Evolutionary conservation across 805 yeast species (phyloP), one percentile per base, ranked within the genome.

Genomic region (Metschnikowia chrysomelidarum): DNA sequence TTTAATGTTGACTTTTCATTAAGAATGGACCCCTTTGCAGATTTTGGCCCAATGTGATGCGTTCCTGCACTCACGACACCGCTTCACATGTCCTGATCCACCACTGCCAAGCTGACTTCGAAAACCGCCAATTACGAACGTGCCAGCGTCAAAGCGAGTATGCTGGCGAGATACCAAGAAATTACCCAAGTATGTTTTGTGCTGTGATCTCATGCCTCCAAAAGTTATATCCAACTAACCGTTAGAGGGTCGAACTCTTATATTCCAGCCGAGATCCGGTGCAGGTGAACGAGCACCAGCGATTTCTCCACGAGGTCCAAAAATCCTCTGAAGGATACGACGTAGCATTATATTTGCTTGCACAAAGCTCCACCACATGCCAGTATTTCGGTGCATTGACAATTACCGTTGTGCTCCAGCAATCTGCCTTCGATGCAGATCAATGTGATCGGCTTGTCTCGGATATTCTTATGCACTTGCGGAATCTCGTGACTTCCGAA

Each of bases 381-480:
- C 76, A 78, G 50, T 87, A 82, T 54, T 81, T 87, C 50, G 96
- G 95, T 0, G 95, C 94, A 0, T 68, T 84, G 38, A 87, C 95
- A 0, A 78, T 76, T 40, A 73, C 87, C 0, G 93, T 87, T 4
- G 65, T 71, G 44, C 57, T 82, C 27, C 76, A 75, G 40, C 52
- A 46, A 13, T 41, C 49, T 5, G 44, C 39, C 11, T 38, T 49
- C 4, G 46, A 49, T 11, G 47, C 30, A 7, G 32, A 24, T 10
- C 38, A 41, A 17, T 32, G 43, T 20, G 34, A 24, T 11, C 36
- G 30, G 9, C 19, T 43, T 11, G 34, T 35, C 2, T 17, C 32
- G 11, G 45, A 43, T 10, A 23, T 41, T 24, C 39, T 38, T 11
- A n/a, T 33, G 7, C 40, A 32, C 19, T 20, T 38, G 14, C 19